Conservation (phyloP, 441 rosid species). For the Corymbia citriodora region DNA sequence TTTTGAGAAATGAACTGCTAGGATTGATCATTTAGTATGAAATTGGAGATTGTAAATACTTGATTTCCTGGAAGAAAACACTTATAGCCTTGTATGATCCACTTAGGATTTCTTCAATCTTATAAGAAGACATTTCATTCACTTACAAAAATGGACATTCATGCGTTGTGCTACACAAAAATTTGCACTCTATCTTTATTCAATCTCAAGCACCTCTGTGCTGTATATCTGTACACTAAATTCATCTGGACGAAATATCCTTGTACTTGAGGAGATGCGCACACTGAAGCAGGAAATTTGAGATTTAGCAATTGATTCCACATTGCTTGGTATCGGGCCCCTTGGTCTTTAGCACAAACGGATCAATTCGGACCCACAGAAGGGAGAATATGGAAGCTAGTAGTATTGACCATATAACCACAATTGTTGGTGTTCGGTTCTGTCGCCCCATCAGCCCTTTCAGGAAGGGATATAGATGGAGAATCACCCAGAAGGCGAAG, state of each 20-base stretch:
- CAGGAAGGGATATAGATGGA: constrained; percentile 4
- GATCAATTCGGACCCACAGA: constrained; percentile 1
- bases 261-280: background rate
- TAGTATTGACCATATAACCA: background rate
- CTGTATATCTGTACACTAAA: background rate
- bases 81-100: background rate
- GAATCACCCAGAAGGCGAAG: constrained; percentile 4
- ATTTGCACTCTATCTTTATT: background rate
- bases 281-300: background rate
- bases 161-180: background rate
- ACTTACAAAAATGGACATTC: background rate
- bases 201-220: background rate
- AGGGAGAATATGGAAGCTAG: constrained; percentile 5
- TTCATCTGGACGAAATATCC: background rate
- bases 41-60: background rate
- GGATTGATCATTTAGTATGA: background rate
- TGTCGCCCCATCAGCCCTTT: constrained; percentile 8
- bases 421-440: constrained; percentile 2
- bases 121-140: background rate
- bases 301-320: background rate
- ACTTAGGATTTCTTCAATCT: background rate
- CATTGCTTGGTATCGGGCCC: constrained; percentile 3
- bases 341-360: background rate
- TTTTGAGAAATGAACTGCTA: background rate
- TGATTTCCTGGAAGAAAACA: background rate